Evolutionary conservation across 108 stramenopile genomes (phyloP).

Genomic region (Cyclotella distinguenda): DNA sequence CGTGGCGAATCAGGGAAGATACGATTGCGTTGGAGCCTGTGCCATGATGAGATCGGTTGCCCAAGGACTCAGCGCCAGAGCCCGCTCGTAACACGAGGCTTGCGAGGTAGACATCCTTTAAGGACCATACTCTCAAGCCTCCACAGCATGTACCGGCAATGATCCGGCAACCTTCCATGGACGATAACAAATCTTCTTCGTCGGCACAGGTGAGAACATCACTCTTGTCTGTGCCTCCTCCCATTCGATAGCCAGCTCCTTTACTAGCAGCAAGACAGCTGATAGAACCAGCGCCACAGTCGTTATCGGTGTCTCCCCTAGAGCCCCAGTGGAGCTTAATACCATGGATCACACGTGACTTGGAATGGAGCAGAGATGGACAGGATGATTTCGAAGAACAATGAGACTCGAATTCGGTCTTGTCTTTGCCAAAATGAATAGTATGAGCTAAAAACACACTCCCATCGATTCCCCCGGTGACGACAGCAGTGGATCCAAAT

Average conservation of each 20-base stretch:
- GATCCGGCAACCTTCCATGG: constrained; percentile 79
- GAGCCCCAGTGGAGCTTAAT: constrained; percentile 83
- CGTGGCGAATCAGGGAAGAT: constrained; percentile 11
- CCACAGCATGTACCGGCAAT: constrained; percentile 83
- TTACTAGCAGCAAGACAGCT: constrained; percentile 71
- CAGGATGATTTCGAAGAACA: constrained; percentile 1
- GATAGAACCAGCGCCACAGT: constrained; percentile 76
- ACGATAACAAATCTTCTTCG: constrained; percentile 56
- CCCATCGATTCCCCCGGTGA: constrained; percentile 83
- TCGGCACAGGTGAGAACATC: constrained; percentile 14
- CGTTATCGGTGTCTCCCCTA: constrained; percentile 60
- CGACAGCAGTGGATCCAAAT: constrained; percentile 73
- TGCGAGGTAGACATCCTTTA: constrained; percentile 70
- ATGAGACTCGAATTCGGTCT: constrained; percentile 13
- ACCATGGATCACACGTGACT: constrained; percentile 50
- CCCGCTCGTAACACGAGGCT: constrained; percentile 25
- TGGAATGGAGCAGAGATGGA: constrained; percentile 15
- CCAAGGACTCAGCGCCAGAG: constrained; percentile 4
- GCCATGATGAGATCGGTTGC: constrained; percentile 38
- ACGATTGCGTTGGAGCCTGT: constrained; percentile 25
- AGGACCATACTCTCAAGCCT: constrained; percentile 77
- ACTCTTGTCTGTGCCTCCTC: constrained; percentile 20
- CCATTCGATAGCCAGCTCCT: constrained; percentile 50
- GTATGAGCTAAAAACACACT: constrained; percentile 83
- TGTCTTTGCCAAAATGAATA: constrained; percentile 41